Evolutionary conservation across 139 green algal genomes (phyloP), one percentile per base, ranked within the genome.

Genomic region (Nannochloris sp.): DNA sequence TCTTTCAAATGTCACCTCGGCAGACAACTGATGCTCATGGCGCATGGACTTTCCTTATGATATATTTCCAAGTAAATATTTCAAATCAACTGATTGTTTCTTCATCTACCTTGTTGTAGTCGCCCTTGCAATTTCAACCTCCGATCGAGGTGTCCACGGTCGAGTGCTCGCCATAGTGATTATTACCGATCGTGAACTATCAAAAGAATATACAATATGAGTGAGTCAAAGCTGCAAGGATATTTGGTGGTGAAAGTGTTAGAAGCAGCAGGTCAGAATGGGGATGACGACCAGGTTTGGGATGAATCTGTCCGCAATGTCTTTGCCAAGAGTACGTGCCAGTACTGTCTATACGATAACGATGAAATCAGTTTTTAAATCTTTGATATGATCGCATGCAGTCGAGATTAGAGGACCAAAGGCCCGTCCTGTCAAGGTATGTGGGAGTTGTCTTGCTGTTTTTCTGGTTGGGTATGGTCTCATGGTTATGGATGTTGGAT

Each of bases 371-470:
- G n/a, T n/a, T 58, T 18, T 56, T 24, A 21, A 58, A n/a, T 23
- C 21, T 19, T 21, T 27, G 27, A 12, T 25, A 10, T 51, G 19
- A 57, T 68, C 15, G 3, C 29, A 11, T 72, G 74, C 83, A 93
- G 86, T 90, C 34, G 86, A 93, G 60, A 79, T 93, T 10, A 71
- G 86, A 0, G 86, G 86, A 18, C 83, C 46, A 25, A 53, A 81
- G 5, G 21, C 69, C 0, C 74, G 73, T 24, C 88, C 82, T 21
- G 61, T 89, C 48, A 93, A 93, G 78, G 84, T 87, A 50, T 6
- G 64, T 25, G 27, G 27, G 27, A 29, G 27, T 29, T 29, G 27
- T 29, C 27, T 57, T 0, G 57, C 15, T 19, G 46, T 25, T 25
- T 25, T 12, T 25, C 16, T 53, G 46, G 18, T 19, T 19, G 6